Conservation (phyloP, 2,329 filamentous ascomycete species). For the Colletotrichum somersetense region DNA sequence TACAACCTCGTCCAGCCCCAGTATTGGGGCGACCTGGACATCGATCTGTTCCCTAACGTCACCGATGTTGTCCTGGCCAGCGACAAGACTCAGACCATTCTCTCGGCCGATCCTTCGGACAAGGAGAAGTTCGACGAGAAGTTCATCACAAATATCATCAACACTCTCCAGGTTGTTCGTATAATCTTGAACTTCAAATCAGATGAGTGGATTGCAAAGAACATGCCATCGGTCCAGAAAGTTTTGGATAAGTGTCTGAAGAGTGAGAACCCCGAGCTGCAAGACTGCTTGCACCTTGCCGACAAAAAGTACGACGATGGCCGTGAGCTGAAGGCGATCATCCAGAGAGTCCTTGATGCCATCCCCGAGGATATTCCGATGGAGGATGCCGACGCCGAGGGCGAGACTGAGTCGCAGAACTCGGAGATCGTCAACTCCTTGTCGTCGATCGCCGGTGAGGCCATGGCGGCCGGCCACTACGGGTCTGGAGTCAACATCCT, state of each 20-base stretch:
- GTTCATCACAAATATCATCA: constrained; percentile 89
- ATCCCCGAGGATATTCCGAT: constrained; percentile 84
- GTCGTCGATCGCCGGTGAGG: constrained; percentile 88
- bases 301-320: constrained; percentile 78
- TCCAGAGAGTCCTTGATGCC: constrained; percentile 88
- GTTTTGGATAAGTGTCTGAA: constrained; percentile 90
- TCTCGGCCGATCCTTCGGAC: constrained; percentile 70
- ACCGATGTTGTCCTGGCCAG: constrained; percentile 87
- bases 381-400: constrained; percentile 85
- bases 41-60: constrained; percentile 91
- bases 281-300: constrained; percentile 87
- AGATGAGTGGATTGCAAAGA: constrained; percentile 89
- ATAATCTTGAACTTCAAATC: constrained; percentile 89
- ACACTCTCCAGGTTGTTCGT: constrained; percentile 91
- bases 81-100: constrained; percentile 77
- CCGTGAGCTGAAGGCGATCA: constrained; percentile 78
- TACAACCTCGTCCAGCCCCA: constrained; percentile 86
- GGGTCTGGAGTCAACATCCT: constrained; percentile 92
- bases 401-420: constrained; percentile 82
- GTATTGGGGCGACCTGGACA: constrained; percentile 92
- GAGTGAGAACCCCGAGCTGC: constrained; percentile 90
- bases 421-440: constrained; percentile 90
- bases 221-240: constrained; percentile 83
- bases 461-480: constrained; percentile 83
- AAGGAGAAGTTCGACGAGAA: constrained; percentile 85